A percentile compares a stretch with the other conserved stretches of the same genome.
Evolutionary conservation across 169 alveolate genomes (phyloP).

Genomic region (Condylostoma magnum): DNA sequence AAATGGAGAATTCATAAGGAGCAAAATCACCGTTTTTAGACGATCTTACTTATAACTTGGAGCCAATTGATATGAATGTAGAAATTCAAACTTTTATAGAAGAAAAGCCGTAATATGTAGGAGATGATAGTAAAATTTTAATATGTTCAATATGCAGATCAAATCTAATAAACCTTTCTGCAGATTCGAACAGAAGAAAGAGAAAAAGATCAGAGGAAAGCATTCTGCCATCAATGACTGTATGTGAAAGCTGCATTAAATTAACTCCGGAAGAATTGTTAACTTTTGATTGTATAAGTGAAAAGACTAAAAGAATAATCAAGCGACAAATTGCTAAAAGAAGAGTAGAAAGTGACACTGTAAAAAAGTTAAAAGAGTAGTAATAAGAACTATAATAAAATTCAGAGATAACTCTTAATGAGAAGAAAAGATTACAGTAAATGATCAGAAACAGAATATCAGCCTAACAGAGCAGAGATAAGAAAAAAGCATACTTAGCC

Average conservation of each 20-base stretch:
- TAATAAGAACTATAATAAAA: neutral
- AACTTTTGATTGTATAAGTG: neutral
- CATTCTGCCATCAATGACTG: constrained; percentile 1
- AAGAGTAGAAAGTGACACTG: neutral
- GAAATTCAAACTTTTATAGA: no score
- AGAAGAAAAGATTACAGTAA: constrained; percentile 8
- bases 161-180: constrained; percentile 5
- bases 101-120: no score
- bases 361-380: neutral
- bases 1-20: no score
- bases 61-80: no score
- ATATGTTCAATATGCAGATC: neutral
- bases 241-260: neutral
- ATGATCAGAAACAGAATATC: constrained; percentile 26
- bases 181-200: constrained; percentile 1
- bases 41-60: no score
- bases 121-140: no score
- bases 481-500: neutral
- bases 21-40: no score
- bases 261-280: neutral
- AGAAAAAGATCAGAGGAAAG: constrained; percentile 7
- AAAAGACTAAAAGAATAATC: neutral
- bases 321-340: constrained; percentile 23
- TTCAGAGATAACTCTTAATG: no score
- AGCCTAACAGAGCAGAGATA: constrained; percentile 29